A percentile compares a stretch with the other conserved stretches of the same genome.
Conservation (phyloP, 116 monocot species). For the Phalaenopsis hybrid region DNA sequence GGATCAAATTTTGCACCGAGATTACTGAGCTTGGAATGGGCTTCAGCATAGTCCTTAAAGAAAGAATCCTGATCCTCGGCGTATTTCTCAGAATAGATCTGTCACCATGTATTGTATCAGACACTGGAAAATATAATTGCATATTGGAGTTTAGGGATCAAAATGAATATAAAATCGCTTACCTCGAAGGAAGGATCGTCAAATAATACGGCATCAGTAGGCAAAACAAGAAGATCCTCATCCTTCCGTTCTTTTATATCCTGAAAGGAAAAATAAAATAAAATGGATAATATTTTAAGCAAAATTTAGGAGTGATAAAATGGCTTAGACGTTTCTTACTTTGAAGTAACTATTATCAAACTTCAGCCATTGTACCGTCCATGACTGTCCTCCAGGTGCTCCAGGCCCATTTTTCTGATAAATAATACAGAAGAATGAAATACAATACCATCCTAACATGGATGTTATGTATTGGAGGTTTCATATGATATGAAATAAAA, state of each 20-base stretch:
- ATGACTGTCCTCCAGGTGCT: conserved; percentile 93
- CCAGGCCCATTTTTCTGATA: conserved; percentile 95
- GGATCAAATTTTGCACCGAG: conserved; percentile 95
- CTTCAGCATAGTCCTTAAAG: conserved; percentile 93
- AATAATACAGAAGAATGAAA: neutral
- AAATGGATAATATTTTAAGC: neutral
- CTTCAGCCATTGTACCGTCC: conserved; percentile 92
- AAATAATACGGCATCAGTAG: conserved; percentile 91
- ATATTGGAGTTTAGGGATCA: neutral
- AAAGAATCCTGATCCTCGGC: conserved; percentile 83
- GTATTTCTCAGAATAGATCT: conserved; percentile 93
- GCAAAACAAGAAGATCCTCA: conserved; percentile 89
- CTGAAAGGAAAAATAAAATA: conserved; percentile 20
- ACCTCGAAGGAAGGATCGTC: conserved; percentile 95
- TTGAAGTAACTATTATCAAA: conserved; percentile 98
- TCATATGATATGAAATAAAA: neutral
- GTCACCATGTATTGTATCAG: conserved; percentile 4
- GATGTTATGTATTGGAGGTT: neutral
- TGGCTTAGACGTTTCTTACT: conserved; percentile 18
- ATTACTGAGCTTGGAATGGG: conserved; percentile 93
- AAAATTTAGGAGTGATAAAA: neutral
- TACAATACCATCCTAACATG: neutral
- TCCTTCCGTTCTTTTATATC: conserved; percentile 85
- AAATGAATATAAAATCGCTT: neutral
- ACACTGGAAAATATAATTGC: neutral